These are phyloP conservation scores for Phialophora macrospora DNA, from an alignment of 2,329 filamentous ascomycete species.

Conservation along the genomic window DNA sequence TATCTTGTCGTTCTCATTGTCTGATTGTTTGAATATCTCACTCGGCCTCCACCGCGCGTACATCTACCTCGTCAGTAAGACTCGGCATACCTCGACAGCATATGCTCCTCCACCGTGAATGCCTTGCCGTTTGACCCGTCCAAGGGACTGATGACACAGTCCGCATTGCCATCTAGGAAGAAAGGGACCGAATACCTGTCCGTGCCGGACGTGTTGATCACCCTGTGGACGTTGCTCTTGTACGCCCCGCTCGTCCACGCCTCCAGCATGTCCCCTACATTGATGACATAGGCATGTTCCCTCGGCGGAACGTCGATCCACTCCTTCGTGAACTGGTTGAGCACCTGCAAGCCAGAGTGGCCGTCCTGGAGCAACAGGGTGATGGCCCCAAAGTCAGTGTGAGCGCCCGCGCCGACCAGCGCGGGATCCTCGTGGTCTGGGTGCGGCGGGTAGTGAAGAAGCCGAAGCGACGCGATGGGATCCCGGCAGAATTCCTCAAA, in stretches of 20 bases:
- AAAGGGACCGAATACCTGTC: slow-evolving; percentile 64
- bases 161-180: slow-evolving; percentile 61
- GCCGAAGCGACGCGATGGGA: slow-evolving; percentile 40
- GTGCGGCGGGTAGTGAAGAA: slow-evolving; percentile 44
- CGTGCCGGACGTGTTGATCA: slow-evolving; percentile 57
- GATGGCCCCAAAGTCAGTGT: slow-evolving; percentile 61
- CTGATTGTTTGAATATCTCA: no score
- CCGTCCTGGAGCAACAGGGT: slow-evolving; percentile 61
- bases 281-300: slow-evolving; percentile 57
- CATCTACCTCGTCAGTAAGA: slow-evolving; percentile 14
- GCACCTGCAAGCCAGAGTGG: slow-evolving; percentile 59
- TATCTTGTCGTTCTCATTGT: no score
- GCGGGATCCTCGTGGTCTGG: slow-evolving; percentile 27
- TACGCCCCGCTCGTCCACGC: slow-evolving; percentile 58
- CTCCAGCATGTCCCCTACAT: slow-evolving; percentile 34
- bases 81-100: slow-evolving; percentile 31
- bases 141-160: slow-evolving; percentile 43
- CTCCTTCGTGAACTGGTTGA: slow-evolving; percentile 50
- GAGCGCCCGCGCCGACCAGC: slow-evolving; percentile 42
- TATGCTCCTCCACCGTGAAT: slow-evolving; percentile 35
- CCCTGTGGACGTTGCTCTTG: slow-evolving; percentile 60
- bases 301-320: slow-evolving; percentile 56
- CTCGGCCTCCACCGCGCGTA: no score
- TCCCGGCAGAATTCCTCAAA: slow-evolving; percentile 40
- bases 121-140: slow-evolving; percentile 26